Evolutionary conservation across 2,329 filamentous ascomycete genomes (phyloP).

Genomic region (Colletotrichum lupini): DNA sequence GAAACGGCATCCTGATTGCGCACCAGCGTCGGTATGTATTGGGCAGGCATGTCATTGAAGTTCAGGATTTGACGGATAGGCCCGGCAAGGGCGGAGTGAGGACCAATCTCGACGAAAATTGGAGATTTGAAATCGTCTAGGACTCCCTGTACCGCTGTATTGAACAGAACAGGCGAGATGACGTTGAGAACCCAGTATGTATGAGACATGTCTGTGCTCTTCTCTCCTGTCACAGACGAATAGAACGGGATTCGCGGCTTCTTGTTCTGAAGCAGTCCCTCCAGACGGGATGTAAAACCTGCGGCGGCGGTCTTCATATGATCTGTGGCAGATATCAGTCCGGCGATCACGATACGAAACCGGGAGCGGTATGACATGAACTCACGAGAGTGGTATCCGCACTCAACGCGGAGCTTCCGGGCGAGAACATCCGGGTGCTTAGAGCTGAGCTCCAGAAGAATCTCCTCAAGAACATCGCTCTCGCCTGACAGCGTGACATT

Average conservation of each 20-base stretch:
- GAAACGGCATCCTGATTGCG: slow-evolving; percentile 9
- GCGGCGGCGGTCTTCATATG: slow-evolving; percentile 23
- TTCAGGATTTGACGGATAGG: slow-evolving; percentile 63
- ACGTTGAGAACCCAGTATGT: slow-evolving; percentile 59
- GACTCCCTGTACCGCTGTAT: slow-evolving; percentile 43
- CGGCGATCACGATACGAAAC: neutral
- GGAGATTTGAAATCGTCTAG: slow-evolving; percentile 12
- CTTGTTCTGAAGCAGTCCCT: slow-evolving; percentile 3
- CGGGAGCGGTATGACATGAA: neutral
- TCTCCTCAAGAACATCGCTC: slow-evolving; percentile 38
- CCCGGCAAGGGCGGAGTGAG: slow-evolving; percentile 60
- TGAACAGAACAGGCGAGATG: slow-evolving; percentile 54
- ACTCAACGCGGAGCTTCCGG: slow-evolving; percentile 59
- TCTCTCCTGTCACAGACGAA: slow-evolving; percentile 25
- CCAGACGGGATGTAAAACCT: slow-evolving; percentile 14
- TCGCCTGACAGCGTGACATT: slow-evolving; percentile 59
- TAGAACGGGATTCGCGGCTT: slow-evolving; percentile 17
- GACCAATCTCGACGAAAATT: slow-evolving; percentile 59
- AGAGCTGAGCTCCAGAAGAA: slow-evolving; percentile 36
- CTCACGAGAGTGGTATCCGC: slow-evolving; percentile 62
- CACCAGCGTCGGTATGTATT: slow-evolving; percentile 18
- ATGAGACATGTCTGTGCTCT: slow-evolving; percentile 39
- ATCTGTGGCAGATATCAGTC: neutral
- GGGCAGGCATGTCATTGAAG: slow-evolving; percentile 3
- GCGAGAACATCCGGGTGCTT: slow-evolving; percentile 55